Evolutionary conservation across 2,329 filamentous ascomycete genomes (phyloP).

Genomic region (Diaporthe velutina): DNA sequence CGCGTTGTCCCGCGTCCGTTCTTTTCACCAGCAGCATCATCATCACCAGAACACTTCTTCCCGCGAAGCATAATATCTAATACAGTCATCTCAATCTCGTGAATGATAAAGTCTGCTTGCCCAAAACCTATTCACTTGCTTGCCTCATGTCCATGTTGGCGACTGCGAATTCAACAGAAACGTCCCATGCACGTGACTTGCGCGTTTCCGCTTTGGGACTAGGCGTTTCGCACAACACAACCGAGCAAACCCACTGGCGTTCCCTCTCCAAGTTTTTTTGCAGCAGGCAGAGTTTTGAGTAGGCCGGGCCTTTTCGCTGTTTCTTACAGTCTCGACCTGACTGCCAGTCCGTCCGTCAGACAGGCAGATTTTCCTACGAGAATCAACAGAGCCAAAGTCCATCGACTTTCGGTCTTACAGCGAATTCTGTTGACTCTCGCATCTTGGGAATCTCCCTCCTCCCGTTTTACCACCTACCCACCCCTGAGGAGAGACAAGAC

Average conservation of each 20-base stretch:
- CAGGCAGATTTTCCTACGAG: constrained; percentile 27
- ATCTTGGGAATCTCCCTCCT: constrained; percentile 18
- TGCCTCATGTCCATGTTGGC: not conserved
- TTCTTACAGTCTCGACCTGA: constrained; percentile 16
- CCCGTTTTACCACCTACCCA: not conserved
- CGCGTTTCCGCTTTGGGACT: constrained; percentile 7
- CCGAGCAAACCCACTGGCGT: constrained; percentile 14
- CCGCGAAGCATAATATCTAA: not conserved
- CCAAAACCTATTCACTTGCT: not conserved
- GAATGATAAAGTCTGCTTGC: not conserved
- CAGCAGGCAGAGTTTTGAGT: constrained; percentile 26
- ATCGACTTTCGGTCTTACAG: constrained; percentile 29
- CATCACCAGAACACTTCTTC: not conserved
- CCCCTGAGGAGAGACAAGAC: constrained; percentile 18
- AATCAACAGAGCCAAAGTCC: constrained; percentile 36
- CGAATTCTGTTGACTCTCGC: constrained; percentile 33
- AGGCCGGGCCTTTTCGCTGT: constrained; percentile 4
- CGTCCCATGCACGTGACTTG: constrained; percentile 23
- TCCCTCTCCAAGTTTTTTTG: constrained; percentile 22
- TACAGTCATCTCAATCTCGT: too few relatives aligned
- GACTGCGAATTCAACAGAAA: not conserved
- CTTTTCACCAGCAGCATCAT: constrained; percentile 7
- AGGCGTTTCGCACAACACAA: constrained; percentile 31
- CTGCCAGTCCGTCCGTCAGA: constrained; percentile 21
- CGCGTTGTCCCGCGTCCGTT: not conserved